Evolutionary conservation across 768 basidiomycete species (phyloP), one percentile per base, ranked within the genome.

Genomic region (Harrya chromipes): DNA sequence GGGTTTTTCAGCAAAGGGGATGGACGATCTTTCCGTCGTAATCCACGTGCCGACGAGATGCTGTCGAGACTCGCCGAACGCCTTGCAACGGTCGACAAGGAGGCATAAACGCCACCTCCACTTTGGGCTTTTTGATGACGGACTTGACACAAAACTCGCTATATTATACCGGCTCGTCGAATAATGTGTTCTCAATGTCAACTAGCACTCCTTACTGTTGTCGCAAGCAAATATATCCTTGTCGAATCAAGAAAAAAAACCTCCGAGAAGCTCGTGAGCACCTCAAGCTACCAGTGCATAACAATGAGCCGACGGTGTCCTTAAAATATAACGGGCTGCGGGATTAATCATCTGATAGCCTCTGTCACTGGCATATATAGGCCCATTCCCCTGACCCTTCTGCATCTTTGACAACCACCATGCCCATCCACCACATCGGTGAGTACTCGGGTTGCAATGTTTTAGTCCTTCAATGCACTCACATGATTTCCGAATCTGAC

Each of bases 11-110:
- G 84, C 21, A 69, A 67, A 24, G 88, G 89, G 8, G 81, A 89
- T 62, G 90, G 90, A 4, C 74, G 70, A 62, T 71, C 67, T 16
- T 91, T 85, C 60, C 82, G 83, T 16, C 79, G 80, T 38, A 89
- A 88, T 65, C 80, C 84, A 1, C 75, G 74, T 40, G 75, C 87
- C 19, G 83, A 89, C 39, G 79, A 78, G 41, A 73, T 84, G 71
- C 71, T 92, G 26, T 75, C 75, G n/a, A 75, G 77, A 43, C 73
- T 92, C 20, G 89, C 86, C 12, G 67, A 61, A 26, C 82, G 80
- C 48, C 72, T 91, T 27, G 78, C 80, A 14, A 76, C 79, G 49
- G 70, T 69, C 20, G 85, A 87, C 60, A 73, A 74, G 59, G 68
- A 79, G 35, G 65, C 64, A 44, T 79, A 55, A 66, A 50, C 13